Conservation (phyloP, 1,284 basidiomycete genomes). For the Acaromyces ingoldii region DNA sequence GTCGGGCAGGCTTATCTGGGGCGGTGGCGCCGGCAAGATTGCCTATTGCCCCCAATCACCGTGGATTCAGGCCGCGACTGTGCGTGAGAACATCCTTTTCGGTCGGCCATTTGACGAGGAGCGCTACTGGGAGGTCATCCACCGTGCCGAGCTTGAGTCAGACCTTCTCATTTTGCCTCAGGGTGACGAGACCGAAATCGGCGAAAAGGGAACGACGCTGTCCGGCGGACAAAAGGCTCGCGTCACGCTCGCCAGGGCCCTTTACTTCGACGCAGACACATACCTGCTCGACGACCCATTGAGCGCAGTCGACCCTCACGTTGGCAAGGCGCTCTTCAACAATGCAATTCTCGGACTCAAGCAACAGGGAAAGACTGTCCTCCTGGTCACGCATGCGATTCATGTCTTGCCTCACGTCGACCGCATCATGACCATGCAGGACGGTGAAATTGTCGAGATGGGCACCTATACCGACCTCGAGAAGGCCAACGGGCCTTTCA, state of each 20-base stretch:
- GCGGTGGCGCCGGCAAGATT: conserved; percentile 51
- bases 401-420: conserved; percentile 60
- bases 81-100: conserved; percentile 59
- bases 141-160: conserved; percentile 49
- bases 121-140: conserved; percentile 52
- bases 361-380: conserved; percentile 30
- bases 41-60: conserved; percentile 78
- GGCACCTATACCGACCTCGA: conserved; percentile 64
- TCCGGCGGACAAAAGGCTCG: conserved; percentile 77
- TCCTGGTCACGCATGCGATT: conserved; percentile 52
- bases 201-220: conserved; percentile 73
- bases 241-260: conserved; percentile 70
- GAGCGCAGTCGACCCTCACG: conserved; percentile 57
- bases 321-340: conserved; percentile 49
- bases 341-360: conserved; percentile 42
- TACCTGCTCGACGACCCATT: conserved; percentile 68
- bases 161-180: conserved; percentile 64
- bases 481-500: conserved; percentile 58
- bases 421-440: conserved; percentile 69
- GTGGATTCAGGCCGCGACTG: conserved; percentile 80
- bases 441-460: conserved; percentile 63
- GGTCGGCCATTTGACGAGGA: conserved; percentile 57
- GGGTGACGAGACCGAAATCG: conserved; percentile 81
- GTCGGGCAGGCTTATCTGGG: conserved; percentile 38
- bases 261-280: conserved; percentile 71